Evolutionary conservation across 2,329 filamentous ascomycete genomes (phyloP), one percentile per base, ranked within the genome.

Genomic region (Metarhizium album): DNA sequence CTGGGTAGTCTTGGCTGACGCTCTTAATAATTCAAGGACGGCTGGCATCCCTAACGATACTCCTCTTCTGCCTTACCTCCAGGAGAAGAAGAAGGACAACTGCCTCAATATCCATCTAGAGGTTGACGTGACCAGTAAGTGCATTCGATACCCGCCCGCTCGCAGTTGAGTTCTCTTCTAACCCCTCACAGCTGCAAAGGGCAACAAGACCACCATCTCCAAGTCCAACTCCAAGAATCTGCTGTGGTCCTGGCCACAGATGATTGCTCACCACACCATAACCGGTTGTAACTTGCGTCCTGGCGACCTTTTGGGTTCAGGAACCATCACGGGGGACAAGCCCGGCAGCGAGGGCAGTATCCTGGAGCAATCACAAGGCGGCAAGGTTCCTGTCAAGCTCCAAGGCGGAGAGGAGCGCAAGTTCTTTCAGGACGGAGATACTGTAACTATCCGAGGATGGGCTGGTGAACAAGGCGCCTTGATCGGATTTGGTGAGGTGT

Each of bases 241-340:
- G 1, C 74, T 91, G 1, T 93, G 82, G 75, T 90, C 86, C 0
- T 93, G 89, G 70, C 78, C 85, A 1, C 88, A 93, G 63, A 90
- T 91, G 86, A 71, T 93, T 33, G 79, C 87, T 0, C 87, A 93
- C 66, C 87, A 93, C 64, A 83, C 84, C 2, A 78, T 88, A 52
- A 85, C 82, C 0, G 87, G 87, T 6, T 93, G 87, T 65, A 82
- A 83, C 7, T 75, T 93, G 68, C 77, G 80, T 5, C 75, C 82
- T 0, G 87, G 87, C 43, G 87, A 94, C 61, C 64, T 93, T 42
- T 68, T 94, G 1, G 87, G 87, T 2, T 87, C 83, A 1, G 87
- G 87, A 7, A 93, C 87, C 0, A 90, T 93, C 56, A 71, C 69
- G 0, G 87, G 87, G 5, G 76, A 79, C 5, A 72, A 82, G 53